Evolutionary conservation across 768 basidiomycete genomes (phyloP).

Genomic region (Psilocybe cubensis): DNA sequence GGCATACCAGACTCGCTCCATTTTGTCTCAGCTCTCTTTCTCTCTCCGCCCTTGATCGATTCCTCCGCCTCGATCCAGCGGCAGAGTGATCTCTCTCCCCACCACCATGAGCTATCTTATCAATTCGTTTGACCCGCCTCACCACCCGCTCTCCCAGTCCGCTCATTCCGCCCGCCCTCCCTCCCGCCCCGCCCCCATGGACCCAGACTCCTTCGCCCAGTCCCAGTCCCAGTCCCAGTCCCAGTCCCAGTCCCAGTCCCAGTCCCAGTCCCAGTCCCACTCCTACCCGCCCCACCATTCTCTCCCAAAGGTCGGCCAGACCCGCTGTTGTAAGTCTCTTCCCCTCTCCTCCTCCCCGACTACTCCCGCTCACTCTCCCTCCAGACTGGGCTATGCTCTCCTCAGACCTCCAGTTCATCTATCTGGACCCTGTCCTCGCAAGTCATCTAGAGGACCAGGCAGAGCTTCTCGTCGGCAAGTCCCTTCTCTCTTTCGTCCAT

Average conservation of each 20-base stretch:
- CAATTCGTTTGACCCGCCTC: slow-evolving; percentile 8
- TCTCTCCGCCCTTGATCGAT: slow-evolving; percentile 11
- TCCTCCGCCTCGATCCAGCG: slow-evolving; percentile 11
- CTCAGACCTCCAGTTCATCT: slow-evolving; percentile 77
- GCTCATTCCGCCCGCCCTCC: slow-evolving; percentile 7
- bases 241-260: slow-evolving; percentile 17
- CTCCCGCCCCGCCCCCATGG: slow-evolving; percentile 15
- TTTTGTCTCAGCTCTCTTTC: slow-evolving; percentile 22
- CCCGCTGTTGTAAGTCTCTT: slow-evolving; percentile 71
- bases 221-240: slow-evolving; percentile 7
- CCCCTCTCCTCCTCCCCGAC: too few species aligned
- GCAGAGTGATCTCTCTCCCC: slow-evolving; percentile 9
- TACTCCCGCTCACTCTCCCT: slow-evolving; percentile 16
- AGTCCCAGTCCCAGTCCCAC: slow-evolving; percentile 21
- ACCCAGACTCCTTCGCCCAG: slow-evolving; percentile 4
- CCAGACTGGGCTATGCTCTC: slow-evolving; percentile 84
- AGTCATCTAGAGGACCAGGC: slow-evolving; percentile 75
- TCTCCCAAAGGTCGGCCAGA: slow-evolving; percentile 59
- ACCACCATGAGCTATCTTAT: slow-evolving; percentile 25
- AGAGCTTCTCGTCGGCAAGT: slow-evolving; percentile 66
- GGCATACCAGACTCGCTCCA: not conserved
- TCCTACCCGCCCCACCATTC: slow-evolving; percentile 39
- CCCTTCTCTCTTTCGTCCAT: slow-evolving; percentile 79
- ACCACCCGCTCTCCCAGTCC: slow-evolving; percentile 15
- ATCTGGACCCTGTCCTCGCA: slow-evolving; percentile 81